Base-by-base conservation (phyloP, 169 alveolate genomes). In the Plasmodium fragile region DNA sequence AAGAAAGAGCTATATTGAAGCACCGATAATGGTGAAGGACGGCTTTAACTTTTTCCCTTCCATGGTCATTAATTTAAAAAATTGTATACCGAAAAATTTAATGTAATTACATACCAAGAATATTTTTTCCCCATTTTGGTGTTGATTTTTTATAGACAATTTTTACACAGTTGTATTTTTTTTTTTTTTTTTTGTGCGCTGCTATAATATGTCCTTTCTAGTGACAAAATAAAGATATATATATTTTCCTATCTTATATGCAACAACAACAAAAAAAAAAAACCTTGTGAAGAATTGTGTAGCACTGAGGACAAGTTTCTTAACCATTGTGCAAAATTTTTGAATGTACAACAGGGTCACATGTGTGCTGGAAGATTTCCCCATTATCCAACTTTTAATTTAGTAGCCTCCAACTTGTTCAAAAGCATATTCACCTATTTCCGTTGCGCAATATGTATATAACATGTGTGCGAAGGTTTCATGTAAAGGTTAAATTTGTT, bases 21-120 rank as follows among this genome's bases (percentile, higher is more conserved):
- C n/a, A 65, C 11, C 43, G 53, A 36, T 18, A 52, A 80, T 36
- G 32, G 32, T 59, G 16, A 45, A n/a, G 69, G 28, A 49, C 59
- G 89, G 52, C 30, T 45, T 30, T 1, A 28, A 28, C 65, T 80
- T 25, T 53, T 49, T 11, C 36, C 65, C 65, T 30, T 25, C 32
- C 39, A 49, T 52, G 32, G 22, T 25, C 3, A 28, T 52, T 25
- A 65, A 22, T 65, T 65, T 65, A 25, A 49, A 49, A 80, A 52
- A 52, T 22, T 43, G 22, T 6, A 18, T 10, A 52, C n/a, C 69
- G 22, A 43, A 3, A 52, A 28, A 80, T 36, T 80, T 43, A 80
- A 43, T 80, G 89, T 80, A 80, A 41, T 80, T 80, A 80, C 89
- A 80, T 80, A 36, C 32, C 39, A 80, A 53, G 77, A 52, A 36